Conservation (phyloP, 2,329 filamentous ascomycete species). For the Nothomitra cinnamomea region DNA sequence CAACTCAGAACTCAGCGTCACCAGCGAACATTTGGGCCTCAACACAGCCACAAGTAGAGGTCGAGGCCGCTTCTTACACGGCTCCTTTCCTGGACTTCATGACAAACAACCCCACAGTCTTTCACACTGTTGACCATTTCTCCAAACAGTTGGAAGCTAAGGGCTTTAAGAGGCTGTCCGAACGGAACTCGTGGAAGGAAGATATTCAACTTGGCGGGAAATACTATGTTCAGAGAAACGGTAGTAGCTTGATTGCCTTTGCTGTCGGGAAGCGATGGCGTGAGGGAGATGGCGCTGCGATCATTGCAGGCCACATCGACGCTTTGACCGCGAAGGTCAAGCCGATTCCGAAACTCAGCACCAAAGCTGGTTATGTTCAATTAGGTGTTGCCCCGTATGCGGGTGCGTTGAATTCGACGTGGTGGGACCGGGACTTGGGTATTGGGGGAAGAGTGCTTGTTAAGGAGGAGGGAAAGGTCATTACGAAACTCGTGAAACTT, state of each 20-base stretch:
- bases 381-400: slow-evolving; percentile 77
- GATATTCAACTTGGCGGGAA: slow-evolving; percentile 66
- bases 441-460: slow-evolving; percentile 83
- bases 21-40: too few relatives aligned
- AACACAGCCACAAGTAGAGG: background rate
- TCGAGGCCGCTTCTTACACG: slow-evolving; percentile 44
- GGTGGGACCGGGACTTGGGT: slow-evolving; percentile 92
- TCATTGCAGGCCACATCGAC: slow-evolving; percentile 86
- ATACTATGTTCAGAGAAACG: slow-evolving; percentile 78
- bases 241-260: slow-evolving; percentile 73
- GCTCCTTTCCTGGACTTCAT: slow-evolving; percentile 79
- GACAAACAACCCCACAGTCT: slow-evolving; percentile 79
- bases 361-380: slow-evolving; percentile 70
- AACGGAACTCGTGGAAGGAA: slow-evolving; percentile 59
- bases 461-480: slow-evolving; percentile 64
- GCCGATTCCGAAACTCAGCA: slow-evolving; percentile 74
- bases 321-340: slow-evolving; percentile 82
- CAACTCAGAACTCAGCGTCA: too few relatives aligned
- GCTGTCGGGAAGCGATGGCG: slow-evolving; percentile 64
- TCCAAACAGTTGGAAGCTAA: slow-evolving; percentile 50
- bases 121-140: slow-evolving; percentile 73
- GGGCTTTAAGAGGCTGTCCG: slow-evolving; percentile 64
- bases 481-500: slow-evolving; percentile 69
- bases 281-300: slow-evolving; percentile 70
- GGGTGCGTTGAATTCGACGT: slow-evolving; percentile 70